Base-by-base conservation (phyloP, 305 asterid genomes). In the Caryopteris hybrid region DNA sequence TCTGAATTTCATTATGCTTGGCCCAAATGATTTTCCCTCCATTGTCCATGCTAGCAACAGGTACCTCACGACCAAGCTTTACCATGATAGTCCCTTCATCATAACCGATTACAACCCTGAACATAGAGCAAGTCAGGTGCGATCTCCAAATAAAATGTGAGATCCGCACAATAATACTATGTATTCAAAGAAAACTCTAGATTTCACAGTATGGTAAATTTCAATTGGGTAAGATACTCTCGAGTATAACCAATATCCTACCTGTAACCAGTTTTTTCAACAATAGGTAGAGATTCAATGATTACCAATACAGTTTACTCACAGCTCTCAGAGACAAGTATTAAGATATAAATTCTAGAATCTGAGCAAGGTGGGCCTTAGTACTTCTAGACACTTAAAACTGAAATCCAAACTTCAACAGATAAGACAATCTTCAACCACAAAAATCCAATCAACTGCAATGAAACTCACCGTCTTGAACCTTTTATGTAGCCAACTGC, bases 51-150 rank as follows among this genome's bases (percentile, higher is more conserved):
- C 98, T 91, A 41, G 95, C 97, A 70, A 89, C 87, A 59, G 99
- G 99, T 23, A 89, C 98, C 84, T 82, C 99, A 16, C 97, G 89
- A 55, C 99, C 99, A 69, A 93, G 79, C 83, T 94, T 94, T 46
- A 94, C 96, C 99, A 94, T 94, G 76, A 94, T 88, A 21, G 99
- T 91, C 69, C 99, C 99, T 79, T 94, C 99, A 69, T 94, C 99
- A 62, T 94, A 94, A 69, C 99, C 99, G 68, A 94, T 81, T 36
- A 88, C 98, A 38, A 91, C 90, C 88, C 99, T 94, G 85, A 34
- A 68, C 18, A 75, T 57, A 52, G 65, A 72, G 25, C 23, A 27
- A 31, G 75, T 63, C 60, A 70, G 63, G 39, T 70, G 11, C 51
- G 53, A 11, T 50, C 54, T 57, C 59, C 70, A 50, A 64, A 58